Evolutionary conservation across 2,329 filamentous ascomycete species (phyloP).

Genomic region (Leptodontidium sp.): DNA sequence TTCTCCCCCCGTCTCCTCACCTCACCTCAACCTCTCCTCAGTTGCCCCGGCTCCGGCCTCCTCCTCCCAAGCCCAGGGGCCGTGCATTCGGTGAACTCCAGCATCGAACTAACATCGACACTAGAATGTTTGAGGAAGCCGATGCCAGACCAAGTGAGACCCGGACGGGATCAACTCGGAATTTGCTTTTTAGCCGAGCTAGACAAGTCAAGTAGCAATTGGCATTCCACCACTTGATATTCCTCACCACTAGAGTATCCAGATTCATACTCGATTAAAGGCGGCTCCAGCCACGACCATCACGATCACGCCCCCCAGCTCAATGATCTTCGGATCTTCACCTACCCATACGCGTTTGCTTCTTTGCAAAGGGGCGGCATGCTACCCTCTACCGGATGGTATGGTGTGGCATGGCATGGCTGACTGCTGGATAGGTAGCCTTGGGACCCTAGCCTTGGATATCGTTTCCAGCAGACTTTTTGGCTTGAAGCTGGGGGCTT

Average conservation of each 20-base stretch:
- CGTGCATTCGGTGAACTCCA: constrained; percentile 2
- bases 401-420: neutral
- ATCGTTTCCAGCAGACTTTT: neutral
- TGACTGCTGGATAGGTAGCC: neutral
- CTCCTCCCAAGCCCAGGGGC: neutral
- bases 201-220: too few species aligned
- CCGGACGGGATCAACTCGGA: too few species aligned
- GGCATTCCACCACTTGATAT: too few species aligned
- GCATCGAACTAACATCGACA: constrained; percentile 9
- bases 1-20: neutral
- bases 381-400: neutral
- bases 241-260: too few species aligned
- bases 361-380: neutral
- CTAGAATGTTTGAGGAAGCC: constrained; percentile 14
- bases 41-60: neutral
- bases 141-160: neutral
- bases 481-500: neutral
- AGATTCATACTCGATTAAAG: too few species aligned
- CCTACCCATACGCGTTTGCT: neutral
- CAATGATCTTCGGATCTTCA: constrained; percentile 9
- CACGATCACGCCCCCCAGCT: neutral
- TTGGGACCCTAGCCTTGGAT: too few species aligned
- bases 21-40: neutral
- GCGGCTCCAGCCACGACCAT: neutral
- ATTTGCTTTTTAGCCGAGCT: too few species aligned